Base-by-base conservation (phyloP, 495 filamentous ascomycete genomes). In the Penicillium pulvis region DNA sequence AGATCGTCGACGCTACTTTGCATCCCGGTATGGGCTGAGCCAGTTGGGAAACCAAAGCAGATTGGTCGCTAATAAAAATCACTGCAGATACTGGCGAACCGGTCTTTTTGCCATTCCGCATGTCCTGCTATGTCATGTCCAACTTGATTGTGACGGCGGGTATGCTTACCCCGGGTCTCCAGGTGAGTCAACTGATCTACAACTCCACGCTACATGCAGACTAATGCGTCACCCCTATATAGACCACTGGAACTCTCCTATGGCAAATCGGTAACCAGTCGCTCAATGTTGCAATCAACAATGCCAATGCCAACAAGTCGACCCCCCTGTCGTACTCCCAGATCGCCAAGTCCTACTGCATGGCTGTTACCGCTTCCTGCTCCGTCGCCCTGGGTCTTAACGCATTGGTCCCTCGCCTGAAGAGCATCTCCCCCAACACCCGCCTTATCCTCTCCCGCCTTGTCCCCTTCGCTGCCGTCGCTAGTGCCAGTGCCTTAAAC, bases 231-330 rank as follows among this genome's bases (percentile, higher is more conserved):
- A 4, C 12, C 30, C 16, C 39, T 41, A 16, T 41, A 28, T 28
- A 92, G 85, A 97, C 90, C 42, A 84, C 86, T 23, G 94, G 93
- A 30, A 97, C 91, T 7, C 81, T 98, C 35, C 86, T 87, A 61
- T 98, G 94, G 94, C 94, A 98, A 79, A 86, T 97, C 54, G 85
- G 90, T 45, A 98, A 98, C 74, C 94, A 98, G 72, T 96, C 92
- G 12, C 90, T 98, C 59, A 98, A 98, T 68, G 94, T 98, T 17
- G 92, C 90, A 43, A 94, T 98, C 81, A 98, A 98, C 82, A 90
- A 84, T 72, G 87, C 92, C 69, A 98, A 98, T 74, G 89, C 94
- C 41, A 98, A 98, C 82, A 98, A 98, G 69, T 95, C 91, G 17
- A 90, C 91, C 1, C 89, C 93, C 0, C 81, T 97, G 3, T 89